phyloP scores from a whole-genome alignment of 1,284 basidiomycete genomes.

The Anthracocystis walkeri region DNA sequence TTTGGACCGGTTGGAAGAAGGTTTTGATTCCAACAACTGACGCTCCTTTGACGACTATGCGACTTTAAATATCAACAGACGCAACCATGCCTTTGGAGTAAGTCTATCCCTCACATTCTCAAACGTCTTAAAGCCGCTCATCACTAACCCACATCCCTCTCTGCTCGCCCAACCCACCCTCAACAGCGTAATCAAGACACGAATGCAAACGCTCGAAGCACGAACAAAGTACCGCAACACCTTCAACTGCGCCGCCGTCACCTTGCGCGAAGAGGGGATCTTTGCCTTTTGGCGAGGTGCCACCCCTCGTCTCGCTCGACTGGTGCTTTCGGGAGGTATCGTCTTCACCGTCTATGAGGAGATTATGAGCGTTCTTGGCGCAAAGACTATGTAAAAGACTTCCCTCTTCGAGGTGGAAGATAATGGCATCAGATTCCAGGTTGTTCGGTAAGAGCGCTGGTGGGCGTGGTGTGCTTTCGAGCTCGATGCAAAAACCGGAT shows the following conservation, averaged over 20 bases:
- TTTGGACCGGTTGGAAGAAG: background rate
- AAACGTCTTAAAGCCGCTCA: no score
- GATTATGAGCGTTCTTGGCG: conserved; percentile 54
- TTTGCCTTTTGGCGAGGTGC: conserved; percentile 94
- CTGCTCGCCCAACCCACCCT: background rate
- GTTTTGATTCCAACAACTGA: background rate
- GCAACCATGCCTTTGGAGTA: conserved; percentile 68
- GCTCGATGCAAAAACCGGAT: no score
- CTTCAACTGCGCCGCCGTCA: conserved; percentile 81
- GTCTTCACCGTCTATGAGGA: conserved; percentile 81
- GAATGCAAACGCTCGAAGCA: conserved; percentile 94
- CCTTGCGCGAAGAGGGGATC: conserved; percentile 78
- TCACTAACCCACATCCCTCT: background rate
- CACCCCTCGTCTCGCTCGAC: conserved; percentile 71
- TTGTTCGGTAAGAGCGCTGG: no score
- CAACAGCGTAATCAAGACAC: conserved; percentile 90
- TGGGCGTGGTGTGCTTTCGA: no score
- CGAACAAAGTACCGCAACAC: conserved; percentile 86
- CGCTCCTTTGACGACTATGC: background rate
- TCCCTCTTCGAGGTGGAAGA: no score
- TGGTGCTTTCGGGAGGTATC: conserved; percentile 89
- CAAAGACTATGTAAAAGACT: conserved; percentile 43
- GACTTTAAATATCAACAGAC: conserved; percentile 20
- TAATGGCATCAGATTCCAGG: background rate
- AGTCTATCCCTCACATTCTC: no score